Conservation (phyloP, 2,329 filamentous ascomycete species). For the Gaeumannomyces tritici region DNA sequence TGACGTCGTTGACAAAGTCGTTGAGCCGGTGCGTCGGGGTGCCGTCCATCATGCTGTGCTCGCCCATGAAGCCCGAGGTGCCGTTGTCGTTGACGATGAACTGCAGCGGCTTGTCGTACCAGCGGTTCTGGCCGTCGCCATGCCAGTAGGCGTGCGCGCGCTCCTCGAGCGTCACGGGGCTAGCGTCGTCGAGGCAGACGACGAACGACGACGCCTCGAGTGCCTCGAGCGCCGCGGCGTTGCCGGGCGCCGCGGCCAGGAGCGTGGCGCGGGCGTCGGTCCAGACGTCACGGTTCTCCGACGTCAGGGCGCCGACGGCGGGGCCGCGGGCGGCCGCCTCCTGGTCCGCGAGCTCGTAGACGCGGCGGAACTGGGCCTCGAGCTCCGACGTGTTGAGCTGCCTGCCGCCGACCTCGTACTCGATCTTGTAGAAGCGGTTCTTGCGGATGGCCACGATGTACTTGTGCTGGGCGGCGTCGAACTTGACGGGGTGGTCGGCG, state of each 20-base stretch:
- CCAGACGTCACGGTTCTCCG: slow-evolving; percentile 91
- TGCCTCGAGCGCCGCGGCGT: slow-evolving; percentile 65
- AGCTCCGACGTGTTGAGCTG: slow-evolving; percentile 85
- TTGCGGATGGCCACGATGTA: slow-evolving; percentile 87
- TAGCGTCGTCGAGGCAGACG: slow-evolving; percentile 85
- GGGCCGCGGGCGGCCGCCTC: slow-evolving; percentile 46
- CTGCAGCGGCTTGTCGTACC: slow-evolving; percentile 96
- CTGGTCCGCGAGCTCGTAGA: slow-evolving; percentile 61
- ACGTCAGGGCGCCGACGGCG: slow-evolving; percentile 75
- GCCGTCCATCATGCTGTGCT: slow-evolving; percentile 99
- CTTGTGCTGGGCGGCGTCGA: slow-evolving; percentile 59
- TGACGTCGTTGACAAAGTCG: slow-evolving; percentile 84
- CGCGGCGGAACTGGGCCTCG: slow-evolving; percentile 75
- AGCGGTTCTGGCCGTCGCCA: slow-evolving; percentile 88
- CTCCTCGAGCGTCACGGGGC: slow-evolving; percentile 89
- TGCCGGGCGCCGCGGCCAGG: slow-evolving; percentile 65
- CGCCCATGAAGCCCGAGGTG: slow-evolving; percentile 93
- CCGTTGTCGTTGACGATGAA: slow-evolving; percentile 99
- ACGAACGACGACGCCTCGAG: slow-evolving; percentile 88
- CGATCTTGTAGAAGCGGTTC: slow-evolving; percentile 95
- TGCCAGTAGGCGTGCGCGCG: slow-evolving; percentile 97
- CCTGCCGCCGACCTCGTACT: slow-evolving; percentile 70
- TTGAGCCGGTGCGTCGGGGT: slow-evolving; percentile 95
- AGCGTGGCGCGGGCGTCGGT: slow-evolving; percentile 72
- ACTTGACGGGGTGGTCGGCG: slow-evolving; percentile 77